These are phyloP conservation scores for Tubosaeta sp. DNA, from an alignment of 768 basidiomycete species.

Conservation along the genomic window DNA sequence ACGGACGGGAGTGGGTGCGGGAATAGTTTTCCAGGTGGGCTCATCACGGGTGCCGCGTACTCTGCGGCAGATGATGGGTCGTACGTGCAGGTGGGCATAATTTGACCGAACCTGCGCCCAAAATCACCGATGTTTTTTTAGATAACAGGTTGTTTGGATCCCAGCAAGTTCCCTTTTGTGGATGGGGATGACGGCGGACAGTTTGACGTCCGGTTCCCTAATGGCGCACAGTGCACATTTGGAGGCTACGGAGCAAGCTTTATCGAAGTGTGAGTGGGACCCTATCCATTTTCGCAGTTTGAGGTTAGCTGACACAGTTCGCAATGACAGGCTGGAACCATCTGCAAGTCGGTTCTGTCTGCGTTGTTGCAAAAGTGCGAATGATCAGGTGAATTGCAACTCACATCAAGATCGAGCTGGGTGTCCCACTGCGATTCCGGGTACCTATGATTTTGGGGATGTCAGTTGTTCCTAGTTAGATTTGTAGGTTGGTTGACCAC, in stretches of 20 bases:
- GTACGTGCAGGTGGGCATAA: slow-evolving; percentile 35
- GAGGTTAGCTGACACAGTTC: background rate
- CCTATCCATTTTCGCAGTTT: background rate
- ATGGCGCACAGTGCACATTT: slow-evolving; percentile 50
- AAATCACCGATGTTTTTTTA: no score
- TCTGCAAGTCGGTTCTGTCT: slow-evolving; percentile 44
- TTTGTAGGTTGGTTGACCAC: slow-evolving; percentile 9
- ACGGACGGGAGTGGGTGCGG: slow-evolving; percentile 28
- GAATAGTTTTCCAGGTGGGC: slow-evolving; percentile 30
- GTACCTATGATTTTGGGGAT: slow-evolving; percentile 42
- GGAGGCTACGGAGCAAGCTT: slow-evolving; percentile 51
- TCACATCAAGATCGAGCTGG: slow-evolving; percentile 46
- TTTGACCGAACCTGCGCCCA: no score
- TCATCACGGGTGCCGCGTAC: slow-evolving; percentile 37
- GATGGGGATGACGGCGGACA: slow-evolving; percentile 44
- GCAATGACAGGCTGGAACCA: slow-evolving; percentile 41
- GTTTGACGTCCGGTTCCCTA: slow-evolving; percentile 47
- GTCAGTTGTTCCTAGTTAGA: slow-evolving; percentile 31
- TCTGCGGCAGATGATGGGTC: slow-evolving; percentile 32
- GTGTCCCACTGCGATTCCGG: slow-evolving; percentile 41
- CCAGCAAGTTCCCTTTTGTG: slow-evolving; percentile 29
- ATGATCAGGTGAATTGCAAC: slow-evolving; percentile 48
- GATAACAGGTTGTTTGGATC: slow-evolving; percentile 39
- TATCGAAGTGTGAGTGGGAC: slow-evolving; percentile 41
- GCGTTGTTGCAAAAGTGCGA: slow-evolving; percentile 38